A percentile compares a stretch with the other conserved stretches of the same genome.
phyloP scores from a whole-genome alignment of 352 stramenopile genomes.

The Globisporangium recalcitrans region DNA sequence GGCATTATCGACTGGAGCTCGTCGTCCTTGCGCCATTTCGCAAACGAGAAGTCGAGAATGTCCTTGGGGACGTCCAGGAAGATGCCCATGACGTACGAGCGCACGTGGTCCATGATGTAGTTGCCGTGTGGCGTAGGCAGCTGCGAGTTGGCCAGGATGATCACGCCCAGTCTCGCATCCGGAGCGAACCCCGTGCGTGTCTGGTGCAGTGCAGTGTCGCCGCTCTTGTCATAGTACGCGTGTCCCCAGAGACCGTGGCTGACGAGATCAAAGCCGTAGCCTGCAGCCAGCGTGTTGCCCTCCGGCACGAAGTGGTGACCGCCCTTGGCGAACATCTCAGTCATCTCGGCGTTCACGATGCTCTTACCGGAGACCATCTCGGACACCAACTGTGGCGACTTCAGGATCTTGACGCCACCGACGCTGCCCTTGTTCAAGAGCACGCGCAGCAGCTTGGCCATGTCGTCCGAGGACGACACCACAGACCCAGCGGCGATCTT shows the following conservation, averaged over 20 bases:
- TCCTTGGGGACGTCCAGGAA: constrained; percentile 57
- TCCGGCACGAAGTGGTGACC: constrained; percentile 44
- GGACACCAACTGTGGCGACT: constrained; percentile 31
- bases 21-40: constrained; percentile 33
- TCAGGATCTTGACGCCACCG: constrained; percentile 40
- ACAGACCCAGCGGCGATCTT: constrained; percentile 38
- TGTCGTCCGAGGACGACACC: constrained; percentile 46
- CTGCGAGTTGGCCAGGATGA: constrained; percentile 61
- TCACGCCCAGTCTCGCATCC: constrained; percentile 35
- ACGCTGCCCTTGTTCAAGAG: constrained; percentile 60
- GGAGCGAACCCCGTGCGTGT: constrained; percentile 52
- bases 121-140: constrained; percentile 24
- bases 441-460: constrained; percentile 49
- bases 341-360: constrained; percentile 29
- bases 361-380: constrained; percentile 68
- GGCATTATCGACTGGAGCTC: constrained; percentile 25
- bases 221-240: constrained; percentile 66
- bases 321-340: constrained; percentile 30
- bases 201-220: constrained; percentile 47
- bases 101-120: constrained; percentile 53
- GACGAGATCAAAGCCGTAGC: constrained; percentile 65
- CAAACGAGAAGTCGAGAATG: constrained; percentile 45
- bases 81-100: constrained; percentile 60
- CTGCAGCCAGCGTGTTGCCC: constrained; percentile 44
- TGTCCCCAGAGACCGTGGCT: constrained; percentile 51